Conservation (phyloP, 1,284 basidiomycete genomes). For the Agroathelia rolfsii region DNA sequence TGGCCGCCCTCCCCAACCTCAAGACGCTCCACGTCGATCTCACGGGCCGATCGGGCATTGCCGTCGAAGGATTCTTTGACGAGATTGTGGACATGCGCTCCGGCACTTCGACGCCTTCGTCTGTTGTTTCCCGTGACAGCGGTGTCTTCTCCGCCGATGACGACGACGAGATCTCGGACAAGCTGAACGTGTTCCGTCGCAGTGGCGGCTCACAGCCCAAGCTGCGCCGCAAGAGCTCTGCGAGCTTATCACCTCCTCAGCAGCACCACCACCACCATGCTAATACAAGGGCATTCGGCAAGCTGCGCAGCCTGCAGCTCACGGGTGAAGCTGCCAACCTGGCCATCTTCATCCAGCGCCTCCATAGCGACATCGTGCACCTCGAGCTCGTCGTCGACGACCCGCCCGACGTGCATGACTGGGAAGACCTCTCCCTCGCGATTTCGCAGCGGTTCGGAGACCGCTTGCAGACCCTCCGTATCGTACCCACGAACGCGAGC, state of each 20-base stretch:
- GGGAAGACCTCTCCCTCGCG: slow-evolving; percentile 55
- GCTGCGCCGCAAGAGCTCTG: slow-evolving; percentile 56
- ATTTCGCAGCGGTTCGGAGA: slow-evolving; percentile 51
- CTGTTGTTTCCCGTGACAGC: slow-evolving; percentile 55
- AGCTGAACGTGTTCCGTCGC: slow-evolving; percentile 8
- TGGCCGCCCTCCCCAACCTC: slow-evolving; percentile 46
- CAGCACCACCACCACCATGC: slow-evolving; percentile 29
- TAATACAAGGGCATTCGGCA: slow-evolving; percentile 36
- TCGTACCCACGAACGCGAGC: slow-evolving; percentile 49
- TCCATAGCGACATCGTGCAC: slow-evolving; percentile 46
- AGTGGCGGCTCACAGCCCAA: too few species aligned
- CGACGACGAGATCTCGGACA: slow-evolving; percentile 55
- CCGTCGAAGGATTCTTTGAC: slow-evolving; percentile 70
- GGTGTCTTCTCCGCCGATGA: slow-evolving; percentile 68
- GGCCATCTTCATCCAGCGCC: slow-evolving; percentile 56
- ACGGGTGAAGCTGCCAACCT: slow-evolving; percentile 61
- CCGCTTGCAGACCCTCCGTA: slow-evolving; percentile 47
- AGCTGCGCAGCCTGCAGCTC: slow-evolving; percentile 49
- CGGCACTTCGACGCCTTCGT: slow-evolving; percentile 57
- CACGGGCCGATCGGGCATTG: slow-evolving; percentile 50
- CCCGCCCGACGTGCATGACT: slow-evolving; percentile 59
- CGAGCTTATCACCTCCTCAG: slow-evolving; percentile 46
- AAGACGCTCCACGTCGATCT: slow-evolving; percentile 60
- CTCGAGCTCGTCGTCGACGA: slow-evolving; percentile 70
- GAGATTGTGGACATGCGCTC: slow-evolving; percentile 51